Percentiles rank a stretch among this genome's conserved stretches.
phyloP scores from a whole-genome alignment of 495 filamentous ascomycete species.

The Aspergillus ellipticus region DNA sequence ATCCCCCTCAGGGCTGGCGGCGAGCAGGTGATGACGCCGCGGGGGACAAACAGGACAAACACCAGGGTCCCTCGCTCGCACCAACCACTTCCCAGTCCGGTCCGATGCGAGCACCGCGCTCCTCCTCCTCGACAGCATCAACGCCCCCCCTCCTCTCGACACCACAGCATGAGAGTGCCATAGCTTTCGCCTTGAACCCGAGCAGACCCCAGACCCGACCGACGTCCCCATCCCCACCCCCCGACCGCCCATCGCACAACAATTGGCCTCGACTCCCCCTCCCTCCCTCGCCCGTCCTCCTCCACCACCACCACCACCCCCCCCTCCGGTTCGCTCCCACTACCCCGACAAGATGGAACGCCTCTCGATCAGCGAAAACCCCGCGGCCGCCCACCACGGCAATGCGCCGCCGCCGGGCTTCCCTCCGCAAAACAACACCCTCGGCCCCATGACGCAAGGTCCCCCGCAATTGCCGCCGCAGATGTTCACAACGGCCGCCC shows the following conservation, averaged over 20 bases:
- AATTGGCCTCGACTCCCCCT: neutral
- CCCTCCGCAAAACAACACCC: conserved; percentile 20
- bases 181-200: neutral
- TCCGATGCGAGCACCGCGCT: neutral
- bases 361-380: conserved; percentile 36
- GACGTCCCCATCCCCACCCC: neutral
- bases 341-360: conserved; percentile 33
- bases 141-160: neutral
- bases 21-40: neutral
- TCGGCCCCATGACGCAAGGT: conserved; percentile 28
- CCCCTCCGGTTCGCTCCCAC: conserved; percentile 13
- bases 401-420: conserved; percentile 29
- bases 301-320: conserved; percentile 5
- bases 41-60: conserved; percentile 10
- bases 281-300: conserved; percentile 1
- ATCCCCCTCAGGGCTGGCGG: too few relatives aligned
- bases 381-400: conserved; percentile 29
- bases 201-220: neutral
- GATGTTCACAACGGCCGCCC: conserved; percentile 98
- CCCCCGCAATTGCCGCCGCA: conserved; percentile 59
- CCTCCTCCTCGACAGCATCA: neutral
- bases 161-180: neutral
- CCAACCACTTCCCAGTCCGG: neutral
- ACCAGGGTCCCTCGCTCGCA: conserved; percentile 4
- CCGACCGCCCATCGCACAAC: neutral